Percentiles rank a stretch among this genome's conserved stretches.
These are phyloP conservation scores for Tulasnella sp. DNA, from an alignment of 768 basidiomycete genomes.

Conservation along the genomic window DNA sequence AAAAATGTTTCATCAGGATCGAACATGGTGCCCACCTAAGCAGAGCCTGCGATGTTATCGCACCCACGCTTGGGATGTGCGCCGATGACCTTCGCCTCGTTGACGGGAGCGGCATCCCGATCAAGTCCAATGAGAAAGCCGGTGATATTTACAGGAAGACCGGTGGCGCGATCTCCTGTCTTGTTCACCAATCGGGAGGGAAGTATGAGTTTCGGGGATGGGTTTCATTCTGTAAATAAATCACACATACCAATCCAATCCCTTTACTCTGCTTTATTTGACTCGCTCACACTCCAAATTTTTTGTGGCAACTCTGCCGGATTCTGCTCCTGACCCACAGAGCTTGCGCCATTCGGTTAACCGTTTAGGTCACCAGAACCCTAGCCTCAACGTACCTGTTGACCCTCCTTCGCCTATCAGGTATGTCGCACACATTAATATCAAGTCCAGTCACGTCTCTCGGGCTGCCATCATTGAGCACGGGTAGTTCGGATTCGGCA, in stretches of 20 bases:
- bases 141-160: neutral
- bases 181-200: neutral
- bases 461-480: neutral
- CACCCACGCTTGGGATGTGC: no score
- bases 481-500: neutral
- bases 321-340: neutral
- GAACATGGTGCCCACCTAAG: neutral
- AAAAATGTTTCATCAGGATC: neutral
- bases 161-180: neutral
- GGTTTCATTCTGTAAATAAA: neutral
- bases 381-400: neutral
- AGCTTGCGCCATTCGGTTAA: constrained; percentile 33
- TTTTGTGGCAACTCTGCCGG: constrained; percentile 33
- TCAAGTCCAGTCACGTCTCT: neutral
- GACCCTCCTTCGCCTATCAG: neutral
- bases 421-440: neutral
- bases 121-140: neutral
- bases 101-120: neutral
- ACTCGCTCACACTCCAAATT: neutral
- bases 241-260: neutral
- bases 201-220: neutral
- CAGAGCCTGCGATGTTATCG: neutral
- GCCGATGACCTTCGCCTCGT: no score
- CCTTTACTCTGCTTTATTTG: neutral
- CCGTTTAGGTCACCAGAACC: neutral